phyloP scores from a whole-genome alignment of 768 basidiomycete species.

The Xerocomellus dryophilus region DNA sequence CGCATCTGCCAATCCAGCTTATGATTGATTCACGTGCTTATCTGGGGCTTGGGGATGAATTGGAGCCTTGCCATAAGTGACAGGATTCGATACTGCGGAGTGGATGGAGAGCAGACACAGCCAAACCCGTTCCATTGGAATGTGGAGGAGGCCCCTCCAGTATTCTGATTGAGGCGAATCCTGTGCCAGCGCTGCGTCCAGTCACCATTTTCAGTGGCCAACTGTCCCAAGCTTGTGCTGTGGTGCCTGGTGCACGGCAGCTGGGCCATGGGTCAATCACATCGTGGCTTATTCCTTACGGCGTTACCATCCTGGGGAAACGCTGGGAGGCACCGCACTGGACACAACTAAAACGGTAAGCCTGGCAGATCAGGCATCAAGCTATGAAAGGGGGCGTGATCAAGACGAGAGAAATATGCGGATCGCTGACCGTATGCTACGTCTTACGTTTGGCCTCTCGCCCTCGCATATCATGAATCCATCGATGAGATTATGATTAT shows the following conservation, averaged over 20 bases:
- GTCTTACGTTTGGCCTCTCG: not conserved
- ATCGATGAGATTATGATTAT: constrained; percentile 20
- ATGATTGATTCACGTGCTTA: constrained; percentile 1
- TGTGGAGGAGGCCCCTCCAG: not conserved
- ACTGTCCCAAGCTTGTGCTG: not conserved
- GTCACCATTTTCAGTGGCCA: not conserved
- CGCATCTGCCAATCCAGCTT: not conserved
- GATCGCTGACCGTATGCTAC: constrained; percentile 15
- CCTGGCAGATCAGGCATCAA: constrained; percentile 6
- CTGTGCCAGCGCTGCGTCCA: not conserved
- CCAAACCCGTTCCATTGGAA: not conserved
- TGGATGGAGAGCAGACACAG: not conserved
- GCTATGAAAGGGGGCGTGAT: constrained; percentile 15
- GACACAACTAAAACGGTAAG: constrained; percentile 4
- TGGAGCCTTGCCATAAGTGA: not conserved
- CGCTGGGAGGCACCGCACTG: not conserved
- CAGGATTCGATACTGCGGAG: not conserved
- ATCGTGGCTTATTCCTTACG: not conserved
- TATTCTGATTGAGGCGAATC: not conserved
- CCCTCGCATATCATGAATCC: constrained; percentile 6
- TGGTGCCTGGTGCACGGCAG: constrained; percentile 4
- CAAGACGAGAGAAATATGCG: constrained; percentile 8
- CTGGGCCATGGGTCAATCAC: not conserved
- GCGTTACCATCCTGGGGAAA: not conserved
- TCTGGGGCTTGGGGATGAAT: not conserved